Conservation (phyloP, 768 basidiomycete species). For the Pholiota conissans region DNA sequence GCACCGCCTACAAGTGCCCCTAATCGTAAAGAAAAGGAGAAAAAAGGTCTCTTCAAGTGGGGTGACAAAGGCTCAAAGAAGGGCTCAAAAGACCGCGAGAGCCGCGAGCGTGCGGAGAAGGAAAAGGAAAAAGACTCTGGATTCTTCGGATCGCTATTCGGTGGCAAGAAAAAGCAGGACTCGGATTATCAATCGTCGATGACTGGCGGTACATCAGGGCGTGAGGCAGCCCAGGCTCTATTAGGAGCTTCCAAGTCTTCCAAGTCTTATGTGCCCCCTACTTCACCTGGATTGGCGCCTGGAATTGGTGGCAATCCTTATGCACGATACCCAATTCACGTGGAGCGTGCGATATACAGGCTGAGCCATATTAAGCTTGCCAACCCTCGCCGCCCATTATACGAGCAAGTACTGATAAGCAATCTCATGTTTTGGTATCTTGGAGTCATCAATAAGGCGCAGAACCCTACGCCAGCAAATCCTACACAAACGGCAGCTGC, state of each 20-base stretch:
- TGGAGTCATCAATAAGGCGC: slow-evolving; percentile 93
- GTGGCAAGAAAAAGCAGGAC: slow-evolving; percentile 86
- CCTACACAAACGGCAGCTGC: slow-evolving; percentile 23
- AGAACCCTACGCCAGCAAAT: slow-evolving; percentile 41
- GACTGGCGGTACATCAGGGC: slow-evolving; percentile 54
- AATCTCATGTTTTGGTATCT: slow-evolving; percentile 99
- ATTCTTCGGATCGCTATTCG: slow-evolving; percentile 90
- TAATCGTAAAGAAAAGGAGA: slow-evolving; percentile 68
- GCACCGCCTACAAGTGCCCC: slow-evolving; percentile 23
- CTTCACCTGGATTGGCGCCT: slow-evolving; percentile 54
- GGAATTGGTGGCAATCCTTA: slow-evolving; percentile 46
- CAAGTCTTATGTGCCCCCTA: slow-evolving; percentile 60
- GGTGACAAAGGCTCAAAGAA: slow-evolving; percentile 70
- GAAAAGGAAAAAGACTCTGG: slow-evolving; percentile 76
- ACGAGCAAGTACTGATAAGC: slow-evolving; percentile 93
- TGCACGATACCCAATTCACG: slow-evolving; percentile 95
- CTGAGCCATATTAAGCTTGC: slow-evolving; percentile 98
- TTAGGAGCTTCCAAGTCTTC: slow-evolving; percentile 83
- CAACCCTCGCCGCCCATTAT: slow-evolving; percentile 92
- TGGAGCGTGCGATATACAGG: slow-evolving; percentile 96
- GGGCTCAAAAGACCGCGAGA: slow-evolving; percentile 35
- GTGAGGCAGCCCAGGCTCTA: slow-evolving; percentile 84
- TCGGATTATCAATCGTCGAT: slow-evolving; percentile 34
- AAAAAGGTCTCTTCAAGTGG: slow-evolving; percentile 73
- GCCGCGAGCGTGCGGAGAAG: slow-evolving; percentile 44